Evolutionary conservation across 2,329 filamentous ascomycete genomes (phyloP).

Genomic region (Neopestalotiopsis sp.): DNA sequence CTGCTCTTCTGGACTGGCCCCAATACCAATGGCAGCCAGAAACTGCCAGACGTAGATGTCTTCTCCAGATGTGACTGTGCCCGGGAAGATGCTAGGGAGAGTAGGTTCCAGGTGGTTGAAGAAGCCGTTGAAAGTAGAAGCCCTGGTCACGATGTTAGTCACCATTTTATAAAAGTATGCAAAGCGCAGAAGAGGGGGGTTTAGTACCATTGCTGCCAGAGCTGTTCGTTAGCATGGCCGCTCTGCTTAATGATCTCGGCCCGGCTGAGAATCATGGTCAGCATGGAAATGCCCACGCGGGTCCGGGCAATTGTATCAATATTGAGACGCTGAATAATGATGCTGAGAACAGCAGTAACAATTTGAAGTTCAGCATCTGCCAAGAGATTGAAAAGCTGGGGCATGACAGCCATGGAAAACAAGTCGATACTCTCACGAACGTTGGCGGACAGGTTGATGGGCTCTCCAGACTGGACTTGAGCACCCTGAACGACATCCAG

Average conservation of each 20-base stretch:
- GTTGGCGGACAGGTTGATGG: conserved; percentile 69
- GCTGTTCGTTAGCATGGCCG: conserved; percentile 69
- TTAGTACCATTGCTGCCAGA: conserved; percentile 79
- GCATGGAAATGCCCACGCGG: conserved; percentile 83
- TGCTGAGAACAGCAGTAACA: conserved; percentile 84
- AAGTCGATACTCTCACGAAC: conserved; percentile 92
- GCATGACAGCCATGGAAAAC: conserved; percentile 87
- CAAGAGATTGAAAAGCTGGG: conserved; percentile 86
- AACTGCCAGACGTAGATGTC: conserved; percentile 99
- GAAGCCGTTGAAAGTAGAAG: conserved; percentile 79
- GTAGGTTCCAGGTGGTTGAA: conserved; percentile 88
- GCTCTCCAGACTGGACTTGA: conserved; percentile 74
- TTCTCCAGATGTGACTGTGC: conserved; percentile 85
- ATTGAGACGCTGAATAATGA: conserved; percentile 82
- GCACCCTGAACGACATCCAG: conserved; percentile 88
- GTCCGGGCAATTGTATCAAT: conserved; percentile 85
- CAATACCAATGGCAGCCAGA: conserved; percentile 91
- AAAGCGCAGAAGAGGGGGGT: background rate
- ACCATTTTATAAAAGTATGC: background rate
- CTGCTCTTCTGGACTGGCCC: conserved; percentile 91
- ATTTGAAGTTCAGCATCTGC: conserved; percentile 91
- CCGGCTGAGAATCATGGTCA: conserved; percentile 93
- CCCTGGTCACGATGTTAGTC: conserved; percentile 53
- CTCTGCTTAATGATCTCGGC: conserved; percentile 92
- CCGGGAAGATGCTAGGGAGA: conserved; percentile 86